Evolutionary conservation across 495 filamentous ascomycete species (phyloP).

Genomic region (Hypoxylon rickii): DNA sequence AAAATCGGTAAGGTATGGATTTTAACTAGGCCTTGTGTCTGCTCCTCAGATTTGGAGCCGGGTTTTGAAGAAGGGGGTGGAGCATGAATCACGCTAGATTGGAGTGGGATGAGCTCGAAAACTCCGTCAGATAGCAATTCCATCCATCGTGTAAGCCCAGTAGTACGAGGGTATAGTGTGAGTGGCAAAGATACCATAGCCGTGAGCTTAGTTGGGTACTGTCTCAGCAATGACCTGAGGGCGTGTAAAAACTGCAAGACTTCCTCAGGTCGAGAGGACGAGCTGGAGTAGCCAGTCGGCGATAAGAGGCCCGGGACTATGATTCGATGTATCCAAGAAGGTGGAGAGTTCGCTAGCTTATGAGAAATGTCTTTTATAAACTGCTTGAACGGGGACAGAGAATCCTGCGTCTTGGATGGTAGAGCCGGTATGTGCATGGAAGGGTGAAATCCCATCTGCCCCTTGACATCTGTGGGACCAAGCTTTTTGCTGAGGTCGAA

Average conservation of each 20-base stretch:
- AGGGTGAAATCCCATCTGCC: constrained; percentile 50
- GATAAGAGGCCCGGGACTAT: constrained; percentile 83
- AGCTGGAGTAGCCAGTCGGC: constrained; percentile 75
- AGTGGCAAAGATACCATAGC: constrained; percentile 79
- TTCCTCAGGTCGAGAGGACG: constrained; percentile 67
- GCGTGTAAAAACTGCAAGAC: constrained; percentile 84
- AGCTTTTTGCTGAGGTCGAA: constrained; percentile 92
- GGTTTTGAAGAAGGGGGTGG: constrained; percentile 52
- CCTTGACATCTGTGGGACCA: constrained; percentile 55
- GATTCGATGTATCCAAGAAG: constrained; percentile 74
- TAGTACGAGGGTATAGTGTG: constrained; percentile 76
- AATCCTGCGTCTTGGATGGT: constrained; percentile 3
- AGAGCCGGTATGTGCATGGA: constrained; percentile 40
- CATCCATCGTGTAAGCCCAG: constrained; percentile 83
- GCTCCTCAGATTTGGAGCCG: constrained; percentile 61
- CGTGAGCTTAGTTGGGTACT: constrained; percentile 67
- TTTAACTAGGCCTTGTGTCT: constrained; percentile 82
- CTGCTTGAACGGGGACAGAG: constrained; percentile 61
- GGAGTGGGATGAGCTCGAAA: constrained; percentile 85
- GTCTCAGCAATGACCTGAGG: constrained; percentile 73
- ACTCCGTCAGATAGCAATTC: constrained; percentile 87
- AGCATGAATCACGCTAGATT: constrained; percentile 64
- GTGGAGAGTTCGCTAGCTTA: constrained; percentile 60
- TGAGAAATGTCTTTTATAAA: constrained; percentile 66
- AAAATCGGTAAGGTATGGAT: constrained; percentile 81